A percentile compares a stretch with the other conserved stretches of the same genome.
Conservation (phyloP, 73 alveolate species). For the Paramecium sonneborni region DNA sequence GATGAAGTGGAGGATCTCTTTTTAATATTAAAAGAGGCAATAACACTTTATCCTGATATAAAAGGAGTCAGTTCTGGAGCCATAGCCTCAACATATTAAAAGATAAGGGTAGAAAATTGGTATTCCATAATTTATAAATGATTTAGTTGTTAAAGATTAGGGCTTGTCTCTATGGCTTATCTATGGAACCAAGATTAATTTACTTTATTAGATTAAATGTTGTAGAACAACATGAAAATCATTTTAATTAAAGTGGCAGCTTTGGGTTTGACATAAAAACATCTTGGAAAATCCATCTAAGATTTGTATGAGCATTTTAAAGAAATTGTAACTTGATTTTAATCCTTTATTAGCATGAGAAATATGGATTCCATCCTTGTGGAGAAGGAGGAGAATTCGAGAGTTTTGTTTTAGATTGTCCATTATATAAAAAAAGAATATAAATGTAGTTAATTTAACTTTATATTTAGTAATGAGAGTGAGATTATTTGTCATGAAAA, state of each 20-base stretch:
- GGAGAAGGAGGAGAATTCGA: slow-evolving; percentile 99
- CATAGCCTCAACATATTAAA: slow-evolving; percentile 92
- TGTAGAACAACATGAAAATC: slow-evolving; percentile 88
- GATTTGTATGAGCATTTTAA: slow-evolving; percentile 72
- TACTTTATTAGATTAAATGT: slow-evolving; percentile 90
- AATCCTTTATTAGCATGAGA: slow-evolving; percentile 67
- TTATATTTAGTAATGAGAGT: neutral
- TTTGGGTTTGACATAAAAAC: slow-evolving; percentile 82
- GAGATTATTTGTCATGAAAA: slow-evolving; percentile 4
- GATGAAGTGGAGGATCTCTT: slow-evolving; percentile 99
- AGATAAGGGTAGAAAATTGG: slow-evolving; percentile 96
- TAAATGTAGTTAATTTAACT: slow-evolving; percentile 25
- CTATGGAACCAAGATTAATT: slow-evolving; percentile 93
- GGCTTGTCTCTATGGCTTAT: slow-evolving; percentile 85
- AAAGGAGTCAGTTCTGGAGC: slow-evolving; percentile 97
- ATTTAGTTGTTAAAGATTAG: slow-evolving; percentile 85
- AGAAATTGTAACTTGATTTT: neutral
- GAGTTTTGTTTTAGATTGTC: slow-evolving; percentile 92
- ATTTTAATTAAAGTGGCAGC: slow-evolving; percentile 91
- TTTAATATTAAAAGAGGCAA: slow-evolving; percentile 86
- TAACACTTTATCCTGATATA: slow-evolving; percentile 79
- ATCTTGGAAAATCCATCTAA: slow-evolving; percentile 71
- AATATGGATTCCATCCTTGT: slow-evolving; percentile 94
- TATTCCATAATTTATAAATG: neutral
- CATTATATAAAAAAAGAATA: slow-evolving; percentile 77